Base-by-base conservation (phyloP, 179 eudicot genomes). In the Amaranthus tricolor region DNA sequence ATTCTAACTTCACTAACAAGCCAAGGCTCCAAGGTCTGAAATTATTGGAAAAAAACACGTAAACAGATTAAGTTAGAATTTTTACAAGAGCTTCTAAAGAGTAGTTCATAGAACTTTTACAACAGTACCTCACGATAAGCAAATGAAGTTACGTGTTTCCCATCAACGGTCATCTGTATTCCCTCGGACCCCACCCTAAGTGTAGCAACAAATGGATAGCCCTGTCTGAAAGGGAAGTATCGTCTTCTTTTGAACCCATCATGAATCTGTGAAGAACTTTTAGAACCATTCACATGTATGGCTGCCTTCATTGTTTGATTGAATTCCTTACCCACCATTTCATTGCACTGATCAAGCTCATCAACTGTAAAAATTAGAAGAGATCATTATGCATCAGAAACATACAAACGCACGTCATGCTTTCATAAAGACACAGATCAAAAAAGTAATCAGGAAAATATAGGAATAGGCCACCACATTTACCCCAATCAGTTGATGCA, bases 161-260 rank as follows among this genome's bases (percentile, higher is more conserved):
- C 97, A 72, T 94, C 98, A 77, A 94, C 94, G 49, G 96, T 90
- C 98, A 94, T 94, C 77, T 94, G 98, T 71, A 92, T 85, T 74
- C 98, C 98, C 72, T 94, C 97, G 68, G 87, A 78, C 77, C 97
- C 98, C 19, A 90, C 93, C 75, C 98, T 81, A 47, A 94, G 87
- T 52, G 98, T 94, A 55, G 97, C 96, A 75, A 92, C 98, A 82
- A 87, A 94, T 20, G 93, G 90, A 82, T 88, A 88, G 65, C 88
- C 84, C 85, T 90, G 92, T 83, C 80, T 89, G 70, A 94, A 94
- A 53, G 98, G 98, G 79, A 92, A 92, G 79, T 90, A 90, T 31
- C 57, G 86, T 77, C 80, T 88, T 69, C 81, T 74, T 58, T 81
- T 84, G 71, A 86, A 82, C 75, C 86, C 86, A 13, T 80, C 86